Base-by-base conservation (phyloP, 805 yeast species). In the Yamadazyma sp. region DNA sequence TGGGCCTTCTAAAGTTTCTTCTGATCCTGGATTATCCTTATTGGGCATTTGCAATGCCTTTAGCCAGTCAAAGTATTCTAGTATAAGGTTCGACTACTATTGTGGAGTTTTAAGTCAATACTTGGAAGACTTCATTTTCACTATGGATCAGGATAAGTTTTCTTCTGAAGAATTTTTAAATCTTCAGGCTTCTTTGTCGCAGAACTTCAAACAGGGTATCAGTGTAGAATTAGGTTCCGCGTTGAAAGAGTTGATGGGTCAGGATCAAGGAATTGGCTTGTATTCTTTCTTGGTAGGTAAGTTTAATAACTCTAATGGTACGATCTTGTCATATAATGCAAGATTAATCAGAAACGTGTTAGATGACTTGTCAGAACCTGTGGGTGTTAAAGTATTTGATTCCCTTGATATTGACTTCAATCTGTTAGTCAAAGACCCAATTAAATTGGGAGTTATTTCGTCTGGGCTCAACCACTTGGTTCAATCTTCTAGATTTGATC, bases 401-500 rank as follows among this genome's bases (percentile, higher is more conserved):
- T 35, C 47, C 3, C 10, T 48, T 60, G 66, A 43, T 31, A 52
- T 49, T 47, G 57, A 60, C 37, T 68, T 53, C 45, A 62, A 55
- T 37, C 55, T 38, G 33, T 52, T 61, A 31, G 55, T 47, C 40
- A 61, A 53, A 30, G 45, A 35, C 15, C 75, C 64, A 17, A 47
- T 59, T 36, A 67, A 51, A 28, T 48, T 56, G 5, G 57, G 67
- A 2, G 48, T 53, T 1, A 32, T 63, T 14, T 45, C 62, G 9
- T 40, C 53, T 11, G 56, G 77, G 8, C 50, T 73, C 6, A 44
- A 64, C 4, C n/a, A 34, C 11, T 70, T 68, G 19, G 54, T 71
- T 22, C 49, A 68, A 1, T 53, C 70, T 7, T 41, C 59, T 0
- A 59, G 63, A 24, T 64, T 76, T 22, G 80, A 73, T 12, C 69